Evolutionary conservation across 2,329 filamentous ascomycete species (phyloP), one percentile per base, ranked within the genome.

Genomic region (Botrytis squamosa): DNA sequence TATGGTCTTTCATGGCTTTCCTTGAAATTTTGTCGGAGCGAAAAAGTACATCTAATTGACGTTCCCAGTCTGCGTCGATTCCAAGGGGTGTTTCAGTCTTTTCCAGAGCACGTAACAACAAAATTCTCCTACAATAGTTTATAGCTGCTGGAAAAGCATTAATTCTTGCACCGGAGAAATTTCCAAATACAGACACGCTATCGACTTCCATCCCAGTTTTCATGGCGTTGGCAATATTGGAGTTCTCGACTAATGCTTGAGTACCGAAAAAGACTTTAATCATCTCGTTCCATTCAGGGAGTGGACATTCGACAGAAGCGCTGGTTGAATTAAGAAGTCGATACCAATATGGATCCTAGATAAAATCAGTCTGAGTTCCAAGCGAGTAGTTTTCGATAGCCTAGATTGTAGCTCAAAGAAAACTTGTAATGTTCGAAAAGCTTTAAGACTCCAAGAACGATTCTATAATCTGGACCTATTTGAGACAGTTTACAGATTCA

Each of bases 31-130:
- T 86, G 79, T 95, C 92, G 8, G 91, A 92, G 59, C 90, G 87
- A 44, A 96, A 85, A 10, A 92, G 86, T 1, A 90, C 88, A 77
- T 95, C 92, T 3, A 98, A 85, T 77, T 92, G 91, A 64, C 91
- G 87, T 80, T 94, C 92, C 96, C 96, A 98, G 75, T 95, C 93
- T 64, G 92, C 90, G 77, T 95, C 92, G 38, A 94, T 86, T 75
- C 82, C 57, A 60, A 81, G 75, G 12, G 80, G 78, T 1, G 75
- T 77, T 29, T 59, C 78, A 1, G 80, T 79, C 36, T 78, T 77
- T 60, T 81, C 76, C 22, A 81, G 73, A 57, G 90, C 88, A 79
- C 89, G 84, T 76, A 88, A 85, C 52, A 91, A 83, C 6, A 92
- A 83, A 44, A 92, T 85, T 72, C 88, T 87, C 29, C 89, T 86